Conservation (phyloP, 495 filamentous ascomycete genomes). For the Xylaria nigripes region DNA sequence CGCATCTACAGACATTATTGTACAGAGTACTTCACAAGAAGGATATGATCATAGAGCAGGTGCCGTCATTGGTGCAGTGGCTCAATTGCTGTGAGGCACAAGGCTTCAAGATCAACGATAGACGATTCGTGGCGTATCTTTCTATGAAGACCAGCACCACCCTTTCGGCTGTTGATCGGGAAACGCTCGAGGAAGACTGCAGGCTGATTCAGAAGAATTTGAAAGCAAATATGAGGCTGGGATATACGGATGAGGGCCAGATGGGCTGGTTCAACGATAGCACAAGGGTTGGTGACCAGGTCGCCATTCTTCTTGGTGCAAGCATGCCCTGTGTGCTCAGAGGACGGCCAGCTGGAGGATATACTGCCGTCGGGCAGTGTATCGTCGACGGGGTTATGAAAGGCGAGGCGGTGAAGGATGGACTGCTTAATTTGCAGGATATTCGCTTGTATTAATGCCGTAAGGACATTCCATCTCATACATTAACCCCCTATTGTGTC, state of each 20-base stretch:
- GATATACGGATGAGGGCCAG: conserved; percentile 2
- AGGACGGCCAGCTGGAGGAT: not conserved
- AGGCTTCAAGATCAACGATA: conserved; percentile 1
- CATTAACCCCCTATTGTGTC: no score
- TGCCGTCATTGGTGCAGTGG: conserved; percentile 1
- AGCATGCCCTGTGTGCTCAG: conserved; percentile 7
- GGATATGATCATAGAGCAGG: not conserved
- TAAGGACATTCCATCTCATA: no score
- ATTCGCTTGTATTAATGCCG: not conserved
- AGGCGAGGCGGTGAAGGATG: conserved; percentile 4
- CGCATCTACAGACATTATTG: not conserved
- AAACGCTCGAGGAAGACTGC: conserved; percentile 3
- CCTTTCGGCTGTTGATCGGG: not conserved
- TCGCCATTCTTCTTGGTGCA: not conserved
- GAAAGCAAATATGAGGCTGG: conserved; percentile 7
- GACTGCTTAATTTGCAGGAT: not conserved
- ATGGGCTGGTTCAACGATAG: conserved; percentile 2
- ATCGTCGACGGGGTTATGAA: conserved; percentile 9
- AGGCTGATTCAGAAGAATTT: conserved; percentile 1
- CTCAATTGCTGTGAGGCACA: conserved; percentile 6
- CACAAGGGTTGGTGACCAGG: not conserved
- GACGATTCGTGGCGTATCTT: not conserved
- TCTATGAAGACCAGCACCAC: conserved; percentile 4
- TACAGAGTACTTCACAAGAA: not conserved
- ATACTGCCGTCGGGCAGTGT: conserved; percentile 1